A percentile compares a stretch with the other conserved stretches of the same genome.
Conservation (phyloP, 1,139 yeast genomes). For the Suhomyces terraborum region DNA sequence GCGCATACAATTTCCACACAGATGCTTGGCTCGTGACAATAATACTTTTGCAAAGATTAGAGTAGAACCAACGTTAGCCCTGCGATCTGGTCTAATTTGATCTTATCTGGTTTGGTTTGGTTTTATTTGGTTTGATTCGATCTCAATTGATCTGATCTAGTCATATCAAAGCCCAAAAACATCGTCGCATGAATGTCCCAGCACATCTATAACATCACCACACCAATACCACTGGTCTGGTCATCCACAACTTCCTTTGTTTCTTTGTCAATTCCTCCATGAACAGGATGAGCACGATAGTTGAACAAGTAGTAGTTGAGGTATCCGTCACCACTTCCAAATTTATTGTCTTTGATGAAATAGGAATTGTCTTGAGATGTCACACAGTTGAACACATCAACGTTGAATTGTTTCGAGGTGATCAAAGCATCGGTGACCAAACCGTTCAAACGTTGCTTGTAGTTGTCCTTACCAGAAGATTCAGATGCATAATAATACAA, state of each 20-base stretch:
- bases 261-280: constrained; percentile 70
- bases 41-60: no score
- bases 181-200: background rate
- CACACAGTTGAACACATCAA: constrained; percentile 92
- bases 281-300: constrained; percentile 76
- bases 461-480: constrained; percentile 33
- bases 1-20: no score
- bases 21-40: no score
- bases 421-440: constrained; percentile 78
- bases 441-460: constrained; percentile 59
- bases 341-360: constrained; percentile 79
- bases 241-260: constrained; percentile 53
- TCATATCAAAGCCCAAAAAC: no score
- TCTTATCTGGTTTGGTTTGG: no score
- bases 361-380: constrained; percentile 86
- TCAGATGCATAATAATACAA: constrained; percentile 87
- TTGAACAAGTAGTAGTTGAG: constrained; percentile 90
- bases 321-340: constrained; percentile 93
- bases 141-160: no score
- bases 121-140: no score
- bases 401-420: constrained; percentile 63
- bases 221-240: constrained; percentile 81
- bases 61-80: no score
- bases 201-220: constrained; percentile 63
- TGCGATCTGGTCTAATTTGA: no score